Evolutionary conservation across 2,329 filamentous ascomycete genomes (phyloP).

Genomic region (Dendrostoma leiphaemia): DNA sequence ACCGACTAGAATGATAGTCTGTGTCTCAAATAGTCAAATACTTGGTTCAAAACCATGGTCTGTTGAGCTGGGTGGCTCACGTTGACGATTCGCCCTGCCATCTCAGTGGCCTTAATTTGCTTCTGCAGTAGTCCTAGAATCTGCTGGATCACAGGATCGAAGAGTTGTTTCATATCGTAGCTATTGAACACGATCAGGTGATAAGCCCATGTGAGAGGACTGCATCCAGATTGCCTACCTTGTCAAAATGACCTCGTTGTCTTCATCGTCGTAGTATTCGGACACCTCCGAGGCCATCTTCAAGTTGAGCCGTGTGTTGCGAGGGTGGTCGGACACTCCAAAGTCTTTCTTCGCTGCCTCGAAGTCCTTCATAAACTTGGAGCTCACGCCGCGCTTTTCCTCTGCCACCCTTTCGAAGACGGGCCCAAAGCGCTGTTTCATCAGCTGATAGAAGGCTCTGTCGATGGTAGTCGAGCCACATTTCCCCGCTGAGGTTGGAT

Average conservation of each 20-base stretch:
- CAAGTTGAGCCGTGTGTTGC: not conserved
- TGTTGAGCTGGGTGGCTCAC: not conserved
- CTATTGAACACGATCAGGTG: not conserved
- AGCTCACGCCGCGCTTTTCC: not conserved
- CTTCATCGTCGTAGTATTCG: not conserved
- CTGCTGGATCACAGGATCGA: not conserved
- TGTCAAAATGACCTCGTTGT: slow-evolving; percentile 4
- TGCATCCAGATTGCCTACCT: not conserved
- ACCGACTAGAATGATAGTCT: slow-evolving; percentile 3
- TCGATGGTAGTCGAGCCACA: slow-evolving; percentile 5
- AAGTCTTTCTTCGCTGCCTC: slow-evolving; percentile 3
- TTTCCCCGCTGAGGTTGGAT: not conserved
- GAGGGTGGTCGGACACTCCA: not conserved
- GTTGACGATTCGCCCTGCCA: not conserved
- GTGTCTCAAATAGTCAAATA: not conserved
- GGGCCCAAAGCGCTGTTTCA: not conserved
- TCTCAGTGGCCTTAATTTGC: not conserved
- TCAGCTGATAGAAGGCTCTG: slow-evolving; percentile 1
- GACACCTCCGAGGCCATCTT: not conserved
- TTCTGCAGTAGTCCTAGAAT: not conserved
- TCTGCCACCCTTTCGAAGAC: not conserved
- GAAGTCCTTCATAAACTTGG: slow-evolving; percentile 1
- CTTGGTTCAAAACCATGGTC: not conserved
- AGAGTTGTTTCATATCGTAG: not conserved
- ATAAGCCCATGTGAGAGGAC: not conserved